Evolutionary conservation across 768 basidiomycete genomes (phyloP), one percentile per base, ranked within the genome.

Genomic region (Clathrus columnatus): DNA sequence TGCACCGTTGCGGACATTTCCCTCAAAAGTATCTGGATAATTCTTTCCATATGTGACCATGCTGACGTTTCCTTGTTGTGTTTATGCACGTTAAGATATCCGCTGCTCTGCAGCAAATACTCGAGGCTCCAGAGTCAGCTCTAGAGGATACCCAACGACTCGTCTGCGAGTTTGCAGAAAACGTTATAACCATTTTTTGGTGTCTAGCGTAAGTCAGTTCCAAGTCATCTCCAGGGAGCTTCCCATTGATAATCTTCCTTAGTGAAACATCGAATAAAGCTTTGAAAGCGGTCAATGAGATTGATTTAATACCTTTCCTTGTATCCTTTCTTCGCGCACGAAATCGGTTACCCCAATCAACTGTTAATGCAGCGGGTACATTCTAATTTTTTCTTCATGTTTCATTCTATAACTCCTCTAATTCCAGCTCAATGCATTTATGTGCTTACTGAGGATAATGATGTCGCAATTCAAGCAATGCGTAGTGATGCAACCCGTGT

Each of bases 221-320:
- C 48, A 46, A 28, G 24, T 16, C 32, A 50, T n/a, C 11, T 50
- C 11, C 36, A 44, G 48, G 11, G 27, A 43, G 30, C 27, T 50
- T 28, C 29, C 48, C 44, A 41, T 32, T 44, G 58, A 65, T 70
- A 49, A 69, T 57, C 44, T 50, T 4, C 18, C 59, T n/a, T 64
- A 83, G 91, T 67, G 91, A 94, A 75, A 91, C 91, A 0, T 93
- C 91, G 51, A 91, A 92, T 69, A 95, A 95, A 72, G 91, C 91
- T 4, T 73, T 94, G 57, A 82, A 79, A 63, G 86, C 88, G 26
- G 85, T 97, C 66, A 96, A 94, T 66, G 78, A 84, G 32, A 81
- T 89, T 5, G 74, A 80, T 21, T 77, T 93, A 2, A 72, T 84
- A 10, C 88, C 90, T 0, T 92, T 97, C 69, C 73, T 97, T 50